These are phyloP conservation scores for Penicillium alfredii DNA, from an alignment of 495 filamentous ascomycete genomes.

Conservation along the genomic window DNA sequence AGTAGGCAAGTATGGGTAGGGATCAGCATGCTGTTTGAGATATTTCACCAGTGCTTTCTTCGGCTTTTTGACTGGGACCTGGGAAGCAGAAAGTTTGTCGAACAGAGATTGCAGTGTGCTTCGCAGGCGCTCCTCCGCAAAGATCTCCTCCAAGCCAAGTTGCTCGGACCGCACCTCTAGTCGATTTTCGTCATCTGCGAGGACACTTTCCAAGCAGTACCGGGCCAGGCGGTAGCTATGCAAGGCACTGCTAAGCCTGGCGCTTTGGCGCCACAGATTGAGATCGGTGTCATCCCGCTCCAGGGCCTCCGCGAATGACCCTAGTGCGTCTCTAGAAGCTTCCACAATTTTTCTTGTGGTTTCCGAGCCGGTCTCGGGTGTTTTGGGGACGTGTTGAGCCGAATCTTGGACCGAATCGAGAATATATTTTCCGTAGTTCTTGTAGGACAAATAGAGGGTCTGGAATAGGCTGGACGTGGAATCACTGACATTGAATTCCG, in stretches of 20 bases:
- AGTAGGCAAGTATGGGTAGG: conserved; percentile 68
- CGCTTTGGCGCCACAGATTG: conserved; percentile 86
- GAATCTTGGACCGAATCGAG: conserved; percentile 63
- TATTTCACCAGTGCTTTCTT: conserved; percentile 57
- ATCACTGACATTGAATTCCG: conserved; percentile 47
- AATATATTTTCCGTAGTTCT: conserved; percentile 87
- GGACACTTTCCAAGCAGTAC: conserved; percentile 85
- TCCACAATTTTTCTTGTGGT: conserved; percentile 24
- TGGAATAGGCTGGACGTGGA: conserved; percentile 75
- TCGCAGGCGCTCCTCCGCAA: conserved; percentile 73
- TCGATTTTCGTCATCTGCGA: conserved; percentile 75
- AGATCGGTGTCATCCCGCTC: conserved; percentile 89
- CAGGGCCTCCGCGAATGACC: conserved; percentile 67
- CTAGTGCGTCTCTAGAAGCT: conserved; percentile 38
- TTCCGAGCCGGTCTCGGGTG: conserved; percentile 32
- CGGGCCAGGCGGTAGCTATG: conserved; percentile 70
- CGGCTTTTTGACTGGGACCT: conserved; percentile 56
- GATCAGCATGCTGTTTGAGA: conserved; percentile 64
- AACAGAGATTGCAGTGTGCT: conserved; percentile 58
- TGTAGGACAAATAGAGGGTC: conserved; percentile 86
- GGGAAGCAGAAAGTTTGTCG: conserved; percentile 65
- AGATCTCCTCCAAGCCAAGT: conserved; percentile 75
- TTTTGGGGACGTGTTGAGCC: conserved; percentile 20
- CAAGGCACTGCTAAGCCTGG: conserved; percentile 68
- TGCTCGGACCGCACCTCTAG: conserved; percentile 66